These are phyloP conservation scores for Zoysia japonica DNA, from an alignment of 176 grass and related monocot species.

Conservation along the genomic window DNA sequence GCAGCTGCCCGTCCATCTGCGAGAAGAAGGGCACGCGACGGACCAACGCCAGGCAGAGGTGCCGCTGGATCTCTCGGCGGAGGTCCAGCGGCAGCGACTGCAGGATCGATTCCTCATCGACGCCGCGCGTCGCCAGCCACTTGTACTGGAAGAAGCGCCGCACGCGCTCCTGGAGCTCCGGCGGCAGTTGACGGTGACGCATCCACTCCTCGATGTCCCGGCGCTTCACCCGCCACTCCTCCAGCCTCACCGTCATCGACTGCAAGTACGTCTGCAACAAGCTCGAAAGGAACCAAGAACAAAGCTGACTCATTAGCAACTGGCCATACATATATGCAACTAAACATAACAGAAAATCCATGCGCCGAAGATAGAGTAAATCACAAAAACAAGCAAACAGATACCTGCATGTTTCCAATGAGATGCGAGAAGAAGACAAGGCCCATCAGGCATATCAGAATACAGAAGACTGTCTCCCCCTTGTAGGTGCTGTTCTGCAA, in stretches of 20 bases:
- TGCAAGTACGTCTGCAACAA: constrained; percentile 77
- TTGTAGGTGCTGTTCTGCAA: constrained; percentile 78
- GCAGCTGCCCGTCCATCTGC: constrained; percentile 93
- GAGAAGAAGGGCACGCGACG: constrained; percentile 96
- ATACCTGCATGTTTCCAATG: constrained; percentile 99
- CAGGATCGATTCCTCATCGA: constrained; percentile 89
- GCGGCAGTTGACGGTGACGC: constrained; percentile 87
- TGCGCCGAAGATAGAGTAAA: not conserved
- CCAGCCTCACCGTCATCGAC: constrained; percentile 78
- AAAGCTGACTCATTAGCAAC: not conserved
- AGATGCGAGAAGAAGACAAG: constrained; percentile 97
- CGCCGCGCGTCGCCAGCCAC: constrained; percentile 88
- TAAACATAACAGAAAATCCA: no score
- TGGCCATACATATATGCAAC: no score
- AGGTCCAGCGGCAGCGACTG: constrained; percentile 83
- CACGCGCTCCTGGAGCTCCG: constrained; percentile 81
- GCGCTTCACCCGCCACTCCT: constrained; percentile 93
- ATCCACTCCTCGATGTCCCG: constrained; percentile 97
- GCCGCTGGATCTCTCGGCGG: constrained; percentile 92
- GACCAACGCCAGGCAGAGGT: constrained; percentile 87
- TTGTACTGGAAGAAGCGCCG: constrained; percentile 93
- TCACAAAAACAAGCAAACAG: not conserved
- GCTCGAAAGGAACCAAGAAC: no score
- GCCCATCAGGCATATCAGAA: constrained; percentile 89
- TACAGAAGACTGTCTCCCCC: constrained; percentile 82